Conservation (phyloP, 345 rosid species). For the Aquilaria yunnanensis region DNA sequence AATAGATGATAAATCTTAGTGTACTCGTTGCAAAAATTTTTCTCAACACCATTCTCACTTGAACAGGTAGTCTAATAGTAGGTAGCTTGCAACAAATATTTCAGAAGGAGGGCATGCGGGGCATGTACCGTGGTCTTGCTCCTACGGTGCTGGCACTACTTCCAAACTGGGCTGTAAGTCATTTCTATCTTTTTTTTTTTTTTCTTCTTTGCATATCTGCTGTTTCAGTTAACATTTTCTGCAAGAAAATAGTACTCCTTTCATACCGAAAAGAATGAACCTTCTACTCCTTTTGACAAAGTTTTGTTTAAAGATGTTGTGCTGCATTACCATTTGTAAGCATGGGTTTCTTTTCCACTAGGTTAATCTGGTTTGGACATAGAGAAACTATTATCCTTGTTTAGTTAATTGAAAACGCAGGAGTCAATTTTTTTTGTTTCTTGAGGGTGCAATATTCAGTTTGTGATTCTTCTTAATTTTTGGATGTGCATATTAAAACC, state of each 20-base stretch:
- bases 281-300: background rate
- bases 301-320: background rate
- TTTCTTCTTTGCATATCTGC: background rate
- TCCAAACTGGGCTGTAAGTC: conserved; percentile 84
- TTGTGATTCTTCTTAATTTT: too few species aligned
- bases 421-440: too few species aligned
- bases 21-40: too few species aligned
- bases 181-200: background rate
- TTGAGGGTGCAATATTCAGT: too few species aligned
- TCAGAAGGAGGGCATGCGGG: conserved; percentile 66
- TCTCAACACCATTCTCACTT: conserved; percentile 3
- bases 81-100: conserved; percentile 68
- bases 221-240: too few species aligned
- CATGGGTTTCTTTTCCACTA: too few species aligned
- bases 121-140: conserved; percentile 74
- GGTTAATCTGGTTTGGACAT: too few species aligned
- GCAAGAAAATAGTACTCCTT: too few species aligned
- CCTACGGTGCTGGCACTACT: conserved; percentile 80
- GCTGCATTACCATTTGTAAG: background rate
- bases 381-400: too few species aligned
- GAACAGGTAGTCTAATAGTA: conserved; percentile 75
- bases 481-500: too few species aligned
- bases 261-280: background rate
- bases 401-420: too few species aligned
- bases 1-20: too few species aligned